Conservation (phyloP, 495 filamentous ascomycete genomes). For the Tricharina praecox region DNA sequence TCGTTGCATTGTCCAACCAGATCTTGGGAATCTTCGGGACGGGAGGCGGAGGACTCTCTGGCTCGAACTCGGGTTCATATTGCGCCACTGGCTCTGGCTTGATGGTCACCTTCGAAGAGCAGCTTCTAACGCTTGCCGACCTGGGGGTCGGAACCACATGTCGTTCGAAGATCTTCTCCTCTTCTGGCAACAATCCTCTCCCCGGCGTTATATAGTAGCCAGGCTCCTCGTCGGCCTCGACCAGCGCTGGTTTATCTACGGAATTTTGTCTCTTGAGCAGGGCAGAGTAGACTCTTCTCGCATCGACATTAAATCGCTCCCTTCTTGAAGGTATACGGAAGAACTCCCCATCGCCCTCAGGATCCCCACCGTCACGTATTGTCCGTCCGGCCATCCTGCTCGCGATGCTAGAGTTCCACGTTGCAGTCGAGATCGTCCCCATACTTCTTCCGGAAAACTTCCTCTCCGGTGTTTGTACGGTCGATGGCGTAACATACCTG, state of each 20-base stretch:
- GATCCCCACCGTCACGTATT: neutral
- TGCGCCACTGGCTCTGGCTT: slow-evolving; percentile 12
- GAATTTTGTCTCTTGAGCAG: slow-evolving; percentile 20
- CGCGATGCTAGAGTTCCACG: slow-evolving; percentile 2
- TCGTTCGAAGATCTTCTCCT: slow-evolving; percentile 22
- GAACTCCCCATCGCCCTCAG: neutral
- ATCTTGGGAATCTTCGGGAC: slow-evolving; percentile 5
- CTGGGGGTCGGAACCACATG: slow-evolving; percentile 8
- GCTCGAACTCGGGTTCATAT: neutral
- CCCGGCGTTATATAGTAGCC: slow-evolving; percentile 21
- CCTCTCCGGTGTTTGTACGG: neutral
- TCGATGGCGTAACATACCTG: slow-evolving; percentile 9
- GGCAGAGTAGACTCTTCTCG: slow-evolving; percentile 21
- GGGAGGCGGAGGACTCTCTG: neutral
- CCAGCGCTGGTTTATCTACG: neutral
- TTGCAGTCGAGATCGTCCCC: slow-evolving; percentile 1
- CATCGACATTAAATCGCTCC: slow-evolving; percentile 11
- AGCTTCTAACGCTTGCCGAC: slow-evolving; percentile 14
- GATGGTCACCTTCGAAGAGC: neutral
- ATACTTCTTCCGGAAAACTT: slow-evolving; percentile 1
- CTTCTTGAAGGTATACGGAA: neutral
- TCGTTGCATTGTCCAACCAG: no score
- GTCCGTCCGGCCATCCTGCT: neutral
- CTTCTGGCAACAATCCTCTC: slow-evolving; percentile 20
- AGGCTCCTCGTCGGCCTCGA: neutral